Conservation (phyloP, 2,329 filamentous ascomycete species). For the Cercospora berteroae region DNA sequence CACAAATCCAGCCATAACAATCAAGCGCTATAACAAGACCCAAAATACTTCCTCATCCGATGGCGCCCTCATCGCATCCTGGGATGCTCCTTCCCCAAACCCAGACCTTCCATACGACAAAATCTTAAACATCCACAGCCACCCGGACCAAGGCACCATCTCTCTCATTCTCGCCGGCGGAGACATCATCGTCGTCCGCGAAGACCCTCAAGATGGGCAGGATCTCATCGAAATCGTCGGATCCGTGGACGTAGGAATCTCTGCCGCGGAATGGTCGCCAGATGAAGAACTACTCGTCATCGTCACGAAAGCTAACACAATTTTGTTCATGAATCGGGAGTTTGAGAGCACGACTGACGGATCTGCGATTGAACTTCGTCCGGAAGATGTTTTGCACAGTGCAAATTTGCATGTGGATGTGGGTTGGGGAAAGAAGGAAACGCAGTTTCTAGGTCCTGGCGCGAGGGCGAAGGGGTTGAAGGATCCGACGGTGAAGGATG, state of each 20-base stretch:
- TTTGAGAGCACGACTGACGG: constrained; percentile 68
- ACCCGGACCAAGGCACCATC: constrained; percentile 72
- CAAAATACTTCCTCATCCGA: constrained; percentile 44
- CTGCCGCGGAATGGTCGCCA: constrained; percentile 86
- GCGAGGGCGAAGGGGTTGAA: constrained; percentile 73
- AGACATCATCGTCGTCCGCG: constrained; percentile 82
- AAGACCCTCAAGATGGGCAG: constrained; percentile 59
- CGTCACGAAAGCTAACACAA: constrained; percentile 72
- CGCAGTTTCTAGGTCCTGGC: constrained; percentile 79
- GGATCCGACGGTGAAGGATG: constrained; percentile 93
- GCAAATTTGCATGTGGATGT: constrained; percentile 90
- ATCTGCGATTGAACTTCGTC: constrained; percentile 67
- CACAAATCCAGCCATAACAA: constrained; percentile 68
- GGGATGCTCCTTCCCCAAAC: constrained; percentile 81
- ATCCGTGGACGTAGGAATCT: constrained; percentile 87
- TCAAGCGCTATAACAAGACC: constrained; percentile 53
- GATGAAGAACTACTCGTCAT: constrained; percentile 89
- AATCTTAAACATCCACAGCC: constrained; percentile 78
- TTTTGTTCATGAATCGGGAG: constrained; percentile 87
- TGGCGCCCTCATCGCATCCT: constrained; percentile 66
- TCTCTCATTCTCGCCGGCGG: constrained; percentile 85
- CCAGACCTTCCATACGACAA: constrained; percentile 70
- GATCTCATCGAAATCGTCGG: constrained; percentile 93
- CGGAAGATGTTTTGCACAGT: constrained; percentile 69
- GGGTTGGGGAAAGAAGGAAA: constrained; percentile 97